phyloP scores from a whole-genome alignment of 768 basidiomycete species.

The Thelephora ganbajun region DNA sequence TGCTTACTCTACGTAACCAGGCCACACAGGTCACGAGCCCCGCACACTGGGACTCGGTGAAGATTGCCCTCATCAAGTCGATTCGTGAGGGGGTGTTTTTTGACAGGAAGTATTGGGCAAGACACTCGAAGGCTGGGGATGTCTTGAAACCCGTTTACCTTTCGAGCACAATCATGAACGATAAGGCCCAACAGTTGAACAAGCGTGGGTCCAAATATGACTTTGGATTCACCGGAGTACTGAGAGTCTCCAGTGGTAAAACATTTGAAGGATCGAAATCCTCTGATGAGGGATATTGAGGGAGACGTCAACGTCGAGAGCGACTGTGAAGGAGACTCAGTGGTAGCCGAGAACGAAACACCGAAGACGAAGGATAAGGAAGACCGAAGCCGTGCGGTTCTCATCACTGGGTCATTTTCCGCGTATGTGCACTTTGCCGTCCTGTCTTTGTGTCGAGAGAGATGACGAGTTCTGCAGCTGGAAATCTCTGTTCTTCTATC shows the following conservation, averaged over 20 bases:
- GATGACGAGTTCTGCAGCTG: background rate
- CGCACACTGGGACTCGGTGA: background rate
- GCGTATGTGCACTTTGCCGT: too few species aligned
- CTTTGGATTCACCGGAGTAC: constrained; percentile 5
- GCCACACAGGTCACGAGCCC: too few species aligned
- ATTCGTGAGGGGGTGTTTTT: background rate
- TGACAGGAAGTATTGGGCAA: background rate
- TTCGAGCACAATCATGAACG: constrained; percentile 4
- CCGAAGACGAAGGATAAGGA: constrained; percentile 4
- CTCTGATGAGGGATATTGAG: background rate
- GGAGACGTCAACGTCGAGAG: constrained; percentile 2
- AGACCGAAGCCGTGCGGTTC: background rate
- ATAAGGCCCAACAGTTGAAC: constrained; percentile 1
- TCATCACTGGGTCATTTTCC: too few species aligned
- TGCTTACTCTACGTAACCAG: too few species aligned
- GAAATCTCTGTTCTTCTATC: constrained; percentile 12
- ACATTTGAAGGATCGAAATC: constrained; percentile 4
- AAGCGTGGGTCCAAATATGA: constrained; percentile 5
- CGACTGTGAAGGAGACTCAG: constrained; percentile 5
- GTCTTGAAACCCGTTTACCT: constrained; percentile 1
- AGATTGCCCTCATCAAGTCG: background rate
- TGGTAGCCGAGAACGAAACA: constrained; percentile 5
- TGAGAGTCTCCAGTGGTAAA: constrained; percentile 6
- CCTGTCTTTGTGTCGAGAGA: too few species aligned
- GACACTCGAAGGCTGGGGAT: too few species aligned